A percentile compares a stretch with the other conserved stretches of the same genome.
phyloP scores from a whole-genome alignment of 176 grass and related monocot species.

The Musa schizocarpa region DNA sequence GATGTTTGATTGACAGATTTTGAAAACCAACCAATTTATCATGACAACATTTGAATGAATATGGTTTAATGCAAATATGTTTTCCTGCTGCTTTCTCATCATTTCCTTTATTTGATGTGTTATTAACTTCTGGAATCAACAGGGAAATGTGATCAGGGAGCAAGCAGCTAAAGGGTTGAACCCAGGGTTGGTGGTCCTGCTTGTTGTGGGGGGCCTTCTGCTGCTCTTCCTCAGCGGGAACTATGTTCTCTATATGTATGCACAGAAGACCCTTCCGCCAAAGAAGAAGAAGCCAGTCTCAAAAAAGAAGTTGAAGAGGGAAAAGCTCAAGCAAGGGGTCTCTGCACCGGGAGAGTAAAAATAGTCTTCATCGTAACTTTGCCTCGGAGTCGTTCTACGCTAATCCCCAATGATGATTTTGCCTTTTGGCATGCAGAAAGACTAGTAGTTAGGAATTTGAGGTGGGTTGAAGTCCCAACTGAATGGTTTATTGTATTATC shows the following conservation, averaged over 20 bases:
- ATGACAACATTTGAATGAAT: too few relatives aligned
- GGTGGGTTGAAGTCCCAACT: too few relatives aligned
- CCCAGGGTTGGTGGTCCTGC: slow-evolving; percentile 81
- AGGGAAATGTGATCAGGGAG: slow-evolving; percentile 79
- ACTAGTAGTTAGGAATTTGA: too few relatives aligned
- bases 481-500: too few relatives aligned
- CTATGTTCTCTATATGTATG: slow-evolving; percentile 67
- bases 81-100: too few relatives aligned
- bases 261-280: slow-evolving; percentile 76
- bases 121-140: background rate
- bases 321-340: slow-evolving; percentile 93
- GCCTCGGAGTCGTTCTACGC: background rate
- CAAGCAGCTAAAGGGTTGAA: slow-evolving; percentile 73
- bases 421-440: too few relatives aligned
- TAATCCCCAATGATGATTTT: background rate
- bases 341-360: slow-evolving; percentile 53
- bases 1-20: too few relatives aligned
- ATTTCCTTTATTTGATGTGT: too few relatives aligned
- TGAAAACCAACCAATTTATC: too few relatives aligned
- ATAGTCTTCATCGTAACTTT: too few relatives aligned
- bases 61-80: too few relatives aligned
- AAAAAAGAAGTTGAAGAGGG: slow-evolving; percentile 96
- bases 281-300: slow-evolving; percentile 91
- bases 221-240: slow-evolving; percentile 88
- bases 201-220: slow-evolving; percentile 57